Percentiles rank a stretch among this genome's conserved stretches.
Conservation (phyloP, 2,329 filamentous ascomycete species). For the Penicillium sp. region DNA sequence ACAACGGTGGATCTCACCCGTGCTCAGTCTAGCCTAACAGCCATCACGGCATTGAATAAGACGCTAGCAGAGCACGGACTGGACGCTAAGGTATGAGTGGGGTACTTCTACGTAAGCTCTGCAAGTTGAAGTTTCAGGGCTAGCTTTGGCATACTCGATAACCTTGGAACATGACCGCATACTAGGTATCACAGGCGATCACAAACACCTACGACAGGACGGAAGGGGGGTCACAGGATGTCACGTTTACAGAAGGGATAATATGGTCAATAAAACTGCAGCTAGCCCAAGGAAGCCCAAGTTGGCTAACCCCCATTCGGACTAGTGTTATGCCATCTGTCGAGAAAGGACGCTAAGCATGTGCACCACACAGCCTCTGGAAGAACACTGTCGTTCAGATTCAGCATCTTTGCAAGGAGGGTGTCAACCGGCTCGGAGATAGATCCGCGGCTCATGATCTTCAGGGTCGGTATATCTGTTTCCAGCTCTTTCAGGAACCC, state of each 20-base stretch:
- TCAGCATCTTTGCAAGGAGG: neutral
- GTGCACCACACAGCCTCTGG: neutral
- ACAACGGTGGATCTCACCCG: conserved; percentile 3
- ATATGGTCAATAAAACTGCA: no score
- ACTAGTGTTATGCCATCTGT: no score
- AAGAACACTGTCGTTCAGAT: neutral
- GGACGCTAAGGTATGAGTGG: neutral
- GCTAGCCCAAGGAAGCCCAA: no score
- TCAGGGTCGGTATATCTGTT: conserved; percentile 3
- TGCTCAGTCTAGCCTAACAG: neutral
- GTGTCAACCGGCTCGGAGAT: neutral
- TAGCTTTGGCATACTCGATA: no score
- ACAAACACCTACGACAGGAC: no score
- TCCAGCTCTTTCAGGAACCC: conserved; percentile 12
- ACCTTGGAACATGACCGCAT: no score
- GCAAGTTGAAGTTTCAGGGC: neutral
- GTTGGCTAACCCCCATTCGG: no score
- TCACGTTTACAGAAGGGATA: no score
- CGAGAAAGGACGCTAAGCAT: no score
- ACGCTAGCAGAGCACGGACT: conserved; percentile 3
- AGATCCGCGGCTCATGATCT: conserved; percentile 5
- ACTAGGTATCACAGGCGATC: no score
- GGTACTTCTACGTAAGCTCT: neutral
- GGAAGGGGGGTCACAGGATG: no score
- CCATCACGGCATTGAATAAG: neutral